A percentile compares a stretch with the other conserved stretches of the same genome.
Evolutionary conservation across 306 rosid species (phyloP).

Genomic region (Dalbergia cochinchinensis): DNA sequence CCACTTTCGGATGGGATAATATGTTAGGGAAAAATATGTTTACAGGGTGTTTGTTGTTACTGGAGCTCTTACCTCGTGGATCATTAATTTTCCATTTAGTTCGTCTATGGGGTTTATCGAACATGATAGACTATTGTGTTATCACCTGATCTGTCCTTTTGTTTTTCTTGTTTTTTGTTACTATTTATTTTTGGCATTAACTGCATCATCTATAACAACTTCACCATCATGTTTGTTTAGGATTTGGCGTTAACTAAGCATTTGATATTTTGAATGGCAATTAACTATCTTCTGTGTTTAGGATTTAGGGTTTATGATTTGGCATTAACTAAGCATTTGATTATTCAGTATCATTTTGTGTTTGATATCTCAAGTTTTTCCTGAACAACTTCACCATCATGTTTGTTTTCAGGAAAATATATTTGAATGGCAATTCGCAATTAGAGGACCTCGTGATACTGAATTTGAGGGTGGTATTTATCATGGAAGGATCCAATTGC

Average conservation of each 20-base stretch:
- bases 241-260: no score
- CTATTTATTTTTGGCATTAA: not conserved
- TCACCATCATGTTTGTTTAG: no score
- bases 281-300: no score
- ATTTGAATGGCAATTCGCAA: slow-evolving; percentile 94
- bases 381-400: slow-evolving; percentile 8
- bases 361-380: not conserved
- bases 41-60: not conserved
- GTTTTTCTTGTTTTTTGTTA: not conserved
- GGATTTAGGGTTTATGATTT: no score
- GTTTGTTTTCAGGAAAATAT: slow-evolving; percentile 76
- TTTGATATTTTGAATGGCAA: no score
- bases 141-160: not conserved
- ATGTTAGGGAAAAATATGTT: not conserved
- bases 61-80: not conserved
- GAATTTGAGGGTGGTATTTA: slow-evolving; percentile 89
- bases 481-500: slow-evolving; percentile 83
- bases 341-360: slow-evolving; percentile 1
- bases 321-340: slow-evolving; percentile 8
- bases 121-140: not conserved
- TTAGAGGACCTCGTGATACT: slow-evolving; percentile 72
- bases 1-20: no score
- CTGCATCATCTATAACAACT: not conserved
- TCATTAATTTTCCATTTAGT: not conserved
- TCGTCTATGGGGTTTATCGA: not conserved